Percentiles rank a stretch among this genome's conserved stretches.
These are phyloP conservation scores for Beauveria caledonica DNA, from an alignment of 2,329 filamentous ascomycete species.

Conservation along the genomic window DNA sequence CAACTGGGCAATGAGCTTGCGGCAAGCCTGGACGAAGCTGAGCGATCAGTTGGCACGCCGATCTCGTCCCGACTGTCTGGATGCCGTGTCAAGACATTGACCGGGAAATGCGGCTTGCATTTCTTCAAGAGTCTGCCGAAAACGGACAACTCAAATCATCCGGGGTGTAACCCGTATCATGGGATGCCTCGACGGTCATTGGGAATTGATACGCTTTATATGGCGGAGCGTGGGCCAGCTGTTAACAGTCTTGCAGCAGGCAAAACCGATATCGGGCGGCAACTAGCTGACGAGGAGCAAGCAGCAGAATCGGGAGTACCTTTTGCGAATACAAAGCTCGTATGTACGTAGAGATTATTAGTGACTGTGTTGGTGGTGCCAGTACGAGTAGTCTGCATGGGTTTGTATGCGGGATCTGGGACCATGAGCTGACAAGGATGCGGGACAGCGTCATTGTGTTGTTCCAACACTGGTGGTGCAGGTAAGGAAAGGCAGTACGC, in stretches of 20 bases:
- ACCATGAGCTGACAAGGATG: conserved; percentile 4
- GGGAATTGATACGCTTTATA: neutral
- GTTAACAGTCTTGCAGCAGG: neutral
- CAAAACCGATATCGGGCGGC: neutral
- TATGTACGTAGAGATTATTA: neutral
- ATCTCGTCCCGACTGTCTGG: conserved; percentile 8
- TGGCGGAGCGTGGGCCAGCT: neutral
- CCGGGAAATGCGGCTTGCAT: neutral
- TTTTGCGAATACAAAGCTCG: neutral
- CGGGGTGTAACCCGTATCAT: neutral
- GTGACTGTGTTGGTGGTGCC: neutral
- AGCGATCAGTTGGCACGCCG: neutral
- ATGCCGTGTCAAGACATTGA: neutral
- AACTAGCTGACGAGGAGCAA: neutral
- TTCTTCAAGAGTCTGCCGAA: neutral
- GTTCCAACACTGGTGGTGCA: neutral
- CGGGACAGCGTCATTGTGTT: neutral
- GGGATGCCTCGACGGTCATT: neutral
- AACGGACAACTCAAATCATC: neutral
- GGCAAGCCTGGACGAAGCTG: neutral
- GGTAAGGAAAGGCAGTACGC: neutral
- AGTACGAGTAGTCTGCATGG: neutral
- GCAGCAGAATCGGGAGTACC: neutral
- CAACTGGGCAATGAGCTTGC: neutral
- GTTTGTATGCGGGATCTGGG: neutral